Base-by-base conservation (phyloP, 805 yeast genomes). In the Candida hispaniensis region DNA sequence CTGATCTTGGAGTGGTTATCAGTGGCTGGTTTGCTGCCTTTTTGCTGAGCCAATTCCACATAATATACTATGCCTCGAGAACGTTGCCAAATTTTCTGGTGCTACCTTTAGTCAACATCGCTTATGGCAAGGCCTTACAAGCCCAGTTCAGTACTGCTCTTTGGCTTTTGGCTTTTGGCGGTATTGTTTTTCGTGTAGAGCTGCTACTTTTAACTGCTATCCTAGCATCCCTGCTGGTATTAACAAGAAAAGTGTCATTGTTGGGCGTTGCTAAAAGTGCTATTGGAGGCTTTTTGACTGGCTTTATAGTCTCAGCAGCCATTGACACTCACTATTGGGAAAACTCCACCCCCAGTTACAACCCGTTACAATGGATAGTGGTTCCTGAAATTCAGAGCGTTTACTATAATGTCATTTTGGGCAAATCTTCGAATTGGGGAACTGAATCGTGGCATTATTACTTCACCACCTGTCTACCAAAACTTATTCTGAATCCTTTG, bases 11-110 rank as follows among this genome's bases (percentile, higher is more conserved):
- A 22, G 32, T 35, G 11, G 17, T 43, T 18, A 41, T 38, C 20
- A 15, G 25, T 14, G 19, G 30, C 8, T 79, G 81, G 78, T 82
- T 67, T 49, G 59, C 68, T 14, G 39, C 78, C 2, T 64, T 85
- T 39, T 62, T 66, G 23, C 56, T 69, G 39, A 54, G 79, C 6
- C 91, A 85, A 52, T 88, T 86, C 59, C 96, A 88, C 52, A 42
- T 82, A 12, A 57, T 77, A 41, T 88, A 63, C 59, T 88, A 88
- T 52, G 64, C 80, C n/a, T 67, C 94, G 2, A 65, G 96, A 45
- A 73, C 93, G 0, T 61, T 88, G 40, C 95, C 96, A n/a, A 88
- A 88, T 55, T 59, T 86, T 39, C 51, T 70, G 10, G 85, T 79
- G 2, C 59, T 88, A 36, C 95, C 96, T 3, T 49, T 81, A 21